Evolutionary conservation across 495 filamentous ascomycete species (phyloP).

Genomic region (Hypoxylon trugodes): DNA sequence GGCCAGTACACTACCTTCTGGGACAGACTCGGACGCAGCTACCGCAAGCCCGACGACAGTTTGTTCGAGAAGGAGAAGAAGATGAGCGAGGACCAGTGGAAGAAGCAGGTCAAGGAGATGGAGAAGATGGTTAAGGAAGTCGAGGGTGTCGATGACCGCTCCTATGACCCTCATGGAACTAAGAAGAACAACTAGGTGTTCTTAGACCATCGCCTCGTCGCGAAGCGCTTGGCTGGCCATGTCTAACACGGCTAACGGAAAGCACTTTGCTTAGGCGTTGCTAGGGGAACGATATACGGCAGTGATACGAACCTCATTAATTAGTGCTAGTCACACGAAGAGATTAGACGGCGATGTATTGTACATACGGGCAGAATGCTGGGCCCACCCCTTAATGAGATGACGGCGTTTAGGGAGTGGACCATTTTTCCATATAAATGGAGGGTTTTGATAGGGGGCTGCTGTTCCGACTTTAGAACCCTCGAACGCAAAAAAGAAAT

Average conservation of each 20-base stretch:
- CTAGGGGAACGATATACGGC: too few relatives aligned
- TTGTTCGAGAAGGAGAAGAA: constrained; percentile 88
- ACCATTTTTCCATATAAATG: too few relatives aligned
- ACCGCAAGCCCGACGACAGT: constrained; percentile 85
- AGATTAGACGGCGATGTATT: too few relatives aligned
- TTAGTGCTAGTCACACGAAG: too few relatives aligned
- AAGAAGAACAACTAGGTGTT: constrained; percentile 57
- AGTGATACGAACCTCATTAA: too few relatives aligned
- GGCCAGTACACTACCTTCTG: constrained; percentile 96
- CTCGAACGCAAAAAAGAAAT: background rate
- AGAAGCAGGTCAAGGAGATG: constrained; percentile 83
- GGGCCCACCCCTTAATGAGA: background rate
- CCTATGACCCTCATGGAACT: constrained; percentile 60
- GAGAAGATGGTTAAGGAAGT: constrained; percentile 83
- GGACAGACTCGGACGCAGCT: constrained; percentile 90
- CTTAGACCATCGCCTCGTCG: background rate
- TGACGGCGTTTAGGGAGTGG: constrained; percentile 23
- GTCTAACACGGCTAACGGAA: background rate
- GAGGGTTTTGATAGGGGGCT: too few relatives aligned
- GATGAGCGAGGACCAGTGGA: constrained; percentile 84
- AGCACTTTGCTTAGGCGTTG: constrained; percentile 5
- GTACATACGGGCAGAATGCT: constrained; percentile 16
- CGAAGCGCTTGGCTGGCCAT: too few relatives aligned
- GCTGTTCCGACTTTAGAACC: too few relatives aligned
- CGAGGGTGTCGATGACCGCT: constrained; percentile 87